Evolutionary conservation across 805 yeast species (phyloP), one percentile per base, ranked within the genome.

Genomic region (Sporopachydermia lactativora): DNA sequence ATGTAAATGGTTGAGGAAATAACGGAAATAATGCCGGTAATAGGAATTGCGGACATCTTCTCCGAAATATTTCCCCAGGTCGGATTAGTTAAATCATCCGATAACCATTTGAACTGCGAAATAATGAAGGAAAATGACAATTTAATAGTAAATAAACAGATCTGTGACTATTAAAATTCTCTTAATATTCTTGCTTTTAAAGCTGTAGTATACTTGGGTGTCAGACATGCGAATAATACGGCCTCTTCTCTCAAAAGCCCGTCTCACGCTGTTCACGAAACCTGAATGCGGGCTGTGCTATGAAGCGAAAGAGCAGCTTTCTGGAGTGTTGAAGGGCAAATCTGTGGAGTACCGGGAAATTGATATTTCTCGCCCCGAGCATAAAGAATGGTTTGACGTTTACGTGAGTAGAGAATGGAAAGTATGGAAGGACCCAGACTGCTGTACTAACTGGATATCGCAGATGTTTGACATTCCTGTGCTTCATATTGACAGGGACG

Each of bases 341-440:
- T 8, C 8, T n/a, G 18, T 39, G 17, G 45, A 43, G 2, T 45
- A 42, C 34, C 5, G 15, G 8, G 54, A 52, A 41, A 51, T 60
- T 18, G 62, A 61, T 42, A 61, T 61, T 28, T 46, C 60, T 14
- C 38, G 43, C 39, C 54, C 59, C 4, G 54, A 49, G 19, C 51
- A 61, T 52, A 38, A 50, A 36, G 44, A 48, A 35, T 60, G 62
- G 62, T 51, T 47, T 41, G 62, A 61, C 36, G 41, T 45, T 42
- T 61, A 61, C 41, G 53, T 50, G 19, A 8, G 53, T 38, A 15
- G n/a, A 24, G 31, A 24, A 24, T 24, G 8, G 13, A 8, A 24
- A n/a, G 31, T 24, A 24, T 24, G 8, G 8, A 24, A 8, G 31
- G 8, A 24, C n/a, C 31, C n/a, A n/a, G 31, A 8, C n/a, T n/a